Conservation (phyloP, 768 basidiomycete genomes). For the Kwoniella sp. region DNA sequence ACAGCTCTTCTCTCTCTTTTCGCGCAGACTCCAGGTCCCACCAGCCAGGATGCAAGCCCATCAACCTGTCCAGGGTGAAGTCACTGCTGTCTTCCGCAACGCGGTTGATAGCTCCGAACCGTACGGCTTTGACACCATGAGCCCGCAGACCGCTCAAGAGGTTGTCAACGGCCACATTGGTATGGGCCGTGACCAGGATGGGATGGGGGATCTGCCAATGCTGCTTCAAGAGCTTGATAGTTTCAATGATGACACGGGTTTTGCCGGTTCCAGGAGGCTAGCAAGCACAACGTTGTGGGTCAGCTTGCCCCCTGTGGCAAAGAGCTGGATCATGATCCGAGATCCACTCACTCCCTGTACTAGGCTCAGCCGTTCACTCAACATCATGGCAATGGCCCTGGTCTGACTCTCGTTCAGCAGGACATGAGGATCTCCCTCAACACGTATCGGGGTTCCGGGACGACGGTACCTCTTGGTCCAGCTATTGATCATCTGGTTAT, state of each 20-base stretch:
- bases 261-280: slow-evolving; percentile 62
- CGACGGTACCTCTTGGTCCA: slow-evolving; percentile 71
- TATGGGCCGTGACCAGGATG: slow-evolving; percentile 86
- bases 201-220: slow-evolving; percentile 80
- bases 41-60: slow-evolving; percentile 58
- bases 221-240: slow-evolving; percentile 71
- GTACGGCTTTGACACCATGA: slow-evolving; percentile 64
- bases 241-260: slow-evolving; percentile 84
- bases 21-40: slow-evolving; percentile 1
- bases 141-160: slow-evolving; percentile 69
- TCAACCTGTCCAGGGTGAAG: slow-evolving; percentile 63
- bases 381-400: slow-evolving; percentile 78
- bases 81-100: slow-evolving; percentile 59
- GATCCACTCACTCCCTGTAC: slow-evolving; percentile 77
- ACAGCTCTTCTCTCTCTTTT: slow-evolving; percentile 7
- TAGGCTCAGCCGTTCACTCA: slow-evolving; percentile 70
- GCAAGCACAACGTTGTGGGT: neutral
- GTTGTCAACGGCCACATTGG: slow-evolving; percentile 89
- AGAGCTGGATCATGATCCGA: too few species aligned
- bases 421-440: slow-evolving; percentile 75
- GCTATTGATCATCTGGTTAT: slow-evolving; percentile 71
- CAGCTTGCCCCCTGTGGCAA: too few species aligned
- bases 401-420: slow-evolving; percentile 72
- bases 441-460: slow-evolving; percentile 54
- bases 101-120: slow-evolving; percentile 64